Evolutionary conservation across 2,329 filamentous ascomycete genomes (phyloP).

Genomic region (Fusarium liriodendri): DNA sequence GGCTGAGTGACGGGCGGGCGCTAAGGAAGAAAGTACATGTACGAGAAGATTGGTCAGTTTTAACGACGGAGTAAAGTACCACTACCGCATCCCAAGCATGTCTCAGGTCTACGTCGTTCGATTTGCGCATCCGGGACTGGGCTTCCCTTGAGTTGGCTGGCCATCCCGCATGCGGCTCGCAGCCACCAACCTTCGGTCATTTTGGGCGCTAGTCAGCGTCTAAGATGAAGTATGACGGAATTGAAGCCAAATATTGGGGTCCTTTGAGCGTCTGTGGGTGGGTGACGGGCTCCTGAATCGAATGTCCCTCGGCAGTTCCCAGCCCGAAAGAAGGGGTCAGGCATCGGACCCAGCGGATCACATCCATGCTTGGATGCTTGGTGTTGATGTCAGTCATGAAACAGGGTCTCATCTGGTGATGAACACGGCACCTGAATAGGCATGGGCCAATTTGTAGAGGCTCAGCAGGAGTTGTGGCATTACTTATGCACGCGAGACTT

Average conservation of each 20-base stretch:
- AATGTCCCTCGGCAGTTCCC: constrained; percentile 27
- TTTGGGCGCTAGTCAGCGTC: constrained; percentile 37
- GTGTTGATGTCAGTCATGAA: constrained; percentile 33
- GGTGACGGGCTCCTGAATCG: constrained; percentile 11
- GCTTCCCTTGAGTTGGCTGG: constrained; percentile 28
- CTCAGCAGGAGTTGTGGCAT: not conserved
- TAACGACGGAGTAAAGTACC: not conserved
- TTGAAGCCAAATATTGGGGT: constrained; percentile 31
- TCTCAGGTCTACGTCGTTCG: constrained; percentile 35
- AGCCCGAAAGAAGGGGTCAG: constrained; percentile 15
- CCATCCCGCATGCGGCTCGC: constrained; percentile 43
- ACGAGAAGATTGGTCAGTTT: not conserved
- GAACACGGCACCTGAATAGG: constrained; percentile 6
- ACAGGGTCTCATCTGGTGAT: constrained; percentile 22
- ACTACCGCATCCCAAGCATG: constrained; percentile 22
- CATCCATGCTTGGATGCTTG: constrained; percentile 10
- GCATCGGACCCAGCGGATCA: constrained; percentile 5
- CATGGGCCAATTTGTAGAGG: constrained; percentile 9
- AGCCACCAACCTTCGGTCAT: constrained; percentile 36
- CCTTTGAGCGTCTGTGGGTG: constrained; percentile 15
- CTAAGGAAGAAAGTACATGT: constrained; percentile 17
- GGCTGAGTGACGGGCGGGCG: constrained; percentile 24
- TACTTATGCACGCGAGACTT: not conserved
- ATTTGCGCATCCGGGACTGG: constrained; percentile 25
- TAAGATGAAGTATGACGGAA: constrained; percentile 44